Evolutionary conservation across 495 filamentous ascomycete species (phyloP).

Genomic region (Hamigera avellanea): DNA sequence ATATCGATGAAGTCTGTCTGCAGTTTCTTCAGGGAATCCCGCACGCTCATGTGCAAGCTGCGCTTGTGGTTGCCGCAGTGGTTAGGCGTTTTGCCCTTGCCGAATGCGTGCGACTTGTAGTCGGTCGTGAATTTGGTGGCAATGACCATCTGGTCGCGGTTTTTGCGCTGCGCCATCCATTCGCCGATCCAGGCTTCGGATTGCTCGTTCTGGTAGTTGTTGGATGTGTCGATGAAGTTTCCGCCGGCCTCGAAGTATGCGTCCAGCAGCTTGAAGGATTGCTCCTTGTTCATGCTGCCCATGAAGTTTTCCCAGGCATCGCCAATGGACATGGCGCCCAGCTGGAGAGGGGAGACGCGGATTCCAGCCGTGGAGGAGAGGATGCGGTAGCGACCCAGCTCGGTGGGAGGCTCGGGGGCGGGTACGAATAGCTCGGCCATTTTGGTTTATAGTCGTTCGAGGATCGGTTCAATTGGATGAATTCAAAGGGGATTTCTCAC

Average conservation of each 20-base stretch:
- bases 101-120: constrained; percentile 17
- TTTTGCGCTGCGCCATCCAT: constrained; percentile 42
- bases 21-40: constrained; percentile 45
- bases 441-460: too few species aligned
- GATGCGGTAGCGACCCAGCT: constrained; percentile 47
- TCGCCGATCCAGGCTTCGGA: constrained; percentile 47
- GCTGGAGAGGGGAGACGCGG: constrained; percentile 46
- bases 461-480: too few species aligned
- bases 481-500: too few species aligned
- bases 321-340: constrained; percentile 56
- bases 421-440: constrained; percentile 2
- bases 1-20: constrained; percentile 56
- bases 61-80: constrained; percentile 43
- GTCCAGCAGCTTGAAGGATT: constrained; percentile 39
- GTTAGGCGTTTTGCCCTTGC: constrained; percentile 40
- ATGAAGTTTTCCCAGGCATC: constrained; percentile 37
- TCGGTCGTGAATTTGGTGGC: constrained; percentile 57
- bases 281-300: constrained; percentile 36
- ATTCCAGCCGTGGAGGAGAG: constrained; percentile 48
- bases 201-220: constrained; percentile 45
- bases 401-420: constrained; percentile 38
- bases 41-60: constrained; percentile 42
- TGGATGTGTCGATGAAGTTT: constrained; percentile 44
- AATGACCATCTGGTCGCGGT: constrained; percentile 56
- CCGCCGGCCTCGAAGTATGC: constrained; percentile 36